Evolutionary conservation across 2,329 filamentous ascomycete species (phyloP).

Genomic region (Cytospora piceae): DNA sequence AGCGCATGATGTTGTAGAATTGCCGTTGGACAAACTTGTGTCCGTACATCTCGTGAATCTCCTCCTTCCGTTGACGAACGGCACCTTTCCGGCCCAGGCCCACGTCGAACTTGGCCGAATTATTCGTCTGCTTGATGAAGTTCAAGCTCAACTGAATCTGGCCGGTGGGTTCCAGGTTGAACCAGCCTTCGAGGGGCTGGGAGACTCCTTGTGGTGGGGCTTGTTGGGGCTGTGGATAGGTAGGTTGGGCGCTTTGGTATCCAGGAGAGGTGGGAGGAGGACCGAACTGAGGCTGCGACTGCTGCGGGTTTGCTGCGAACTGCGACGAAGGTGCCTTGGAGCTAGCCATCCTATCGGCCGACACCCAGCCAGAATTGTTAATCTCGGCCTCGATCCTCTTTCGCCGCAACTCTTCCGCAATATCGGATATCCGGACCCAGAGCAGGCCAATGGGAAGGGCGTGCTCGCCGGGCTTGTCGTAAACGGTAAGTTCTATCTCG

Average conservation of each 20-base stretch:
- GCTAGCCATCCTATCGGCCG: conserved; percentile 89
- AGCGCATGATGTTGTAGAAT: conserved; percentile 99
- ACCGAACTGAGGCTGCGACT: conserved; percentile 45
- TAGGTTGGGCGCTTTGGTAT: conserved; percentile 35
- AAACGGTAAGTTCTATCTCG: conserved; percentile 96
- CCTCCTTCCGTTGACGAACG: conserved; percentile 96
- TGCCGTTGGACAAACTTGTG: conserved; percentile 99
- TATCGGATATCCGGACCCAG: conserved; percentile 96
- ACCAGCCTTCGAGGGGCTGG: conserved; percentile 87
- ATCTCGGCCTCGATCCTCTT: conserved; percentile 98
- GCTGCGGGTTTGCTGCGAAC: conserved; percentile 60
- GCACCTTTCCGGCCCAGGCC: conserved; percentile 94
- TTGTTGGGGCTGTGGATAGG: conserved; percentile 40
- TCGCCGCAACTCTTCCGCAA: conserved; percentile 94
- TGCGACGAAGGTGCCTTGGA: conserved; percentile 53
- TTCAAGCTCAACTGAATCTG: conserved; percentile 89
- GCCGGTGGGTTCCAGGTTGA: conserved; percentile 91
- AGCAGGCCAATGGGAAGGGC: conserved; percentile 91
- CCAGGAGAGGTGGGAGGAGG: conserved; percentile 49
- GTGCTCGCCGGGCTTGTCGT: conserved; percentile 91
- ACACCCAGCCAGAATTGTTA: conserved; percentile 94
- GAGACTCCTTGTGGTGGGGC: conserved; percentile 56
- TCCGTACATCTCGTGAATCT: conserved; percentile 97
- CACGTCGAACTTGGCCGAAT: conserved; percentile 80
- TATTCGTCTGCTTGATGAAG: conserved; percentile 89